Percentiles rank a stretch among this genome's conserved stretches.
Conservation (phyloP, 1,139 yeast genomes). For the Blastobotrys serpentis region DNA sequence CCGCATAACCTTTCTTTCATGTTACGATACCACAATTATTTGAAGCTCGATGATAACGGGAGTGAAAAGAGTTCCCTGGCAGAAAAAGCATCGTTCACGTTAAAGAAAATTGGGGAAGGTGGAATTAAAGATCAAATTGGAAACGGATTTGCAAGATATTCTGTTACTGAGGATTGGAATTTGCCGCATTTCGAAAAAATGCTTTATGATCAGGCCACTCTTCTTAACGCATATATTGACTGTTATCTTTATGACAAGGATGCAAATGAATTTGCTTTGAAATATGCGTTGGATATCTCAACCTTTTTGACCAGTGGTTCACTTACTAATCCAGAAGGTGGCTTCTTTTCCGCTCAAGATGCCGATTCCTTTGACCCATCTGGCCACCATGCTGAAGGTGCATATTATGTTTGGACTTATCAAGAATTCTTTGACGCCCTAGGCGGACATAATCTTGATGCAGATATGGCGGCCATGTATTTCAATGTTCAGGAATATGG, state of each 20-base stretch:
- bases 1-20: slow-evolving; percentile 37
- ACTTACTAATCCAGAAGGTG: slow-evolving; percentile 30
- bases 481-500: slow-evolving; percentile 41
- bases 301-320: slow-evolving; percentile 33
- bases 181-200: slow-evolving; percentile 44
- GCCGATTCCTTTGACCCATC: slow-evolving; percentile 36
- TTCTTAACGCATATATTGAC: slow-evolving; percentile 38
- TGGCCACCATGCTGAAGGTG: slow-evolving; percentile 37
- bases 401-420: slow-evolving; percentile 41
- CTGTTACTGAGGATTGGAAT: slow-evolving; percentile 44
- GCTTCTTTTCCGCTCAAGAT: slow-evolving; percentile 39
- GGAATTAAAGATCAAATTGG: slow-evolving; percentile 44
- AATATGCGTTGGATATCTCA: slow-evolving; percentile 31
- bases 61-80: slow-evolving; percentile 16
- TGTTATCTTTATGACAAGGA: slow-evolving; percentile 27
- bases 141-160: slow-evolving; percentile 41
- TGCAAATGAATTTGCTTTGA: slow-evolving; percentile 21
- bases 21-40: slow-evolving; percentile 25
- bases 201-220: slow-evolving; percentile 41
- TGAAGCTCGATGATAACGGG: slow-evolving; percentile 17
- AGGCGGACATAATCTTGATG: slow-evolving; percentile 23
- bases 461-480: slow-evolving; percentile 40
- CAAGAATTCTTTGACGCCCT: slow-evolving; percentile 38
- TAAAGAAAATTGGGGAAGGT: slow-evolving; percentile 36
- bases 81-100: slow-evolving; percentile 31